Base-by-base conservation (phyloP, 306 rosid species). In the Vicia villosa region DNA sequence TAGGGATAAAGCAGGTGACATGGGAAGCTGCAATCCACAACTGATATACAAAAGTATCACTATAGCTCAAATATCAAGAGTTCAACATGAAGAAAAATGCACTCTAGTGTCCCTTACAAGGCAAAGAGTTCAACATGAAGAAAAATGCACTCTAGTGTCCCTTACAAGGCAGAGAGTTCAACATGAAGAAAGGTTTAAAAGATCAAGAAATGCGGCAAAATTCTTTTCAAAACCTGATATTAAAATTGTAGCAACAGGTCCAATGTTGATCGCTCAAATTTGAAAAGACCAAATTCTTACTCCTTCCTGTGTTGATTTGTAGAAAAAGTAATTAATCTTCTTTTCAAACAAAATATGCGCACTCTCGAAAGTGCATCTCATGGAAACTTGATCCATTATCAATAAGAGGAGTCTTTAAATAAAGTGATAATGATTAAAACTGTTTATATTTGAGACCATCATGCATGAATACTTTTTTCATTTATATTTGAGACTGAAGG, bases 1-100 rank as follows among this genome's bases (percentile, higher is more conserved):
- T 20, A n/a, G 38, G 24, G 24, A 24, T 20, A 68, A 59, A 49
- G 38, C 63, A 49, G 63, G 28, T 49, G 47, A 47, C 66, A 51
- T 46, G 22, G 10, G 30, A 63, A 11, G 52, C 26, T 40, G 40
- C 20, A 57, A 43, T 45, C 8, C 59, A 61, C 15, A 34, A 34
- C 4, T 22, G 24, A 21, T 15, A 11, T 56, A 50, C 16, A 32
- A 32, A 49, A 46, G 46, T 12, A 45, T 36, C 42, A 42, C 68
- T 43, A n/a, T 42, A 62, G 62, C 52, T 9, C 26, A 24, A 26
- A 19, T 26, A 65, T 20, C 42, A 9, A 59, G 38, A 32, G 37
- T 5, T 32, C 37, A 32, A 32, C 37, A 32, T 32, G 37, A 32
- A 32, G 37, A 30, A 30, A 30, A 5, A 30, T 5, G 34, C 34